A percentile compares a stretch with the other conserved stretches of the same genome.
These are phyloP conservation scores for Umbelopsis vinacea DNA, from an alignment of 192 early-diverging fungal species.

Conservation along the genomic window DNA sequence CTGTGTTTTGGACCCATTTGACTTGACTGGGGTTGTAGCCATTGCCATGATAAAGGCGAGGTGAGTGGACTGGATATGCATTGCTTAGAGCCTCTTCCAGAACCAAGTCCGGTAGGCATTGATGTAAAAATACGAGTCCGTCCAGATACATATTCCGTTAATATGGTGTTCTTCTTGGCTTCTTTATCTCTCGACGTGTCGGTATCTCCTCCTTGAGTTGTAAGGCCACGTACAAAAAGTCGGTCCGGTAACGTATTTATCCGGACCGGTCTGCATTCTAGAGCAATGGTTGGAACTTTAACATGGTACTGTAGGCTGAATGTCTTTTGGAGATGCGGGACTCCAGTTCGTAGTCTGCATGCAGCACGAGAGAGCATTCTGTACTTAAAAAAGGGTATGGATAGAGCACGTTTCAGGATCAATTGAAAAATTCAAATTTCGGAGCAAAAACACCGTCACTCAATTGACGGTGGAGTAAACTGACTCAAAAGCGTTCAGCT, in stretches of 20 bases:
- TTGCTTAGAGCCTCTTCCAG: slow-evolving; percentile 38
- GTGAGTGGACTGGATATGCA: slow-evolving; percentile 38
- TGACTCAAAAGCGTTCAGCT: no score
- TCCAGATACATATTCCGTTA: slow-evolving; percentile 48
- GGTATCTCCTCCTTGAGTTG: slow-evolving; percentile 2
- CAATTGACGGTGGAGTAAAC: no score
- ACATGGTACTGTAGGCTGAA: neutral
- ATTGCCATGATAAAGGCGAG: slow-evolving; percentile 46
- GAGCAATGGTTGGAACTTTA: neutral
- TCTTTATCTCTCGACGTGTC: neutral
- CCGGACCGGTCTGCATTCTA: neutral
- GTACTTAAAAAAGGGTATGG: neutral
- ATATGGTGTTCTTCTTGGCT: slow-evolving; percentile 25
- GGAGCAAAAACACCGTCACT: no score
- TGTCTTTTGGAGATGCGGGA: neutral
- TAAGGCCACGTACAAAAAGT: neutral
- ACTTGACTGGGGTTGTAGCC: slow-evolving; percentile 32
- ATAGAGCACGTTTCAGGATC: no score
- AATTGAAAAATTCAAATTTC: no score
- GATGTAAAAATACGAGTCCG: slow-evolving; percentile 48
- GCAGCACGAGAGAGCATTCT: slow-evolving; percentile 1
- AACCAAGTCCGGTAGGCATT: slow-evolving; percentile 39
- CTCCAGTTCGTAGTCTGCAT: slow-evolving; percentile 1
- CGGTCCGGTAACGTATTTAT: neutral
- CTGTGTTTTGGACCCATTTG: slow-evolving; percentile 3